A percentile compares a stretch with the other conserved stretches of the same genome.
phyloP scores from a whole-genome alignment of 2,329 filamentous ascomycete genomes.

The Endoconidiophora polonica region DNA sequence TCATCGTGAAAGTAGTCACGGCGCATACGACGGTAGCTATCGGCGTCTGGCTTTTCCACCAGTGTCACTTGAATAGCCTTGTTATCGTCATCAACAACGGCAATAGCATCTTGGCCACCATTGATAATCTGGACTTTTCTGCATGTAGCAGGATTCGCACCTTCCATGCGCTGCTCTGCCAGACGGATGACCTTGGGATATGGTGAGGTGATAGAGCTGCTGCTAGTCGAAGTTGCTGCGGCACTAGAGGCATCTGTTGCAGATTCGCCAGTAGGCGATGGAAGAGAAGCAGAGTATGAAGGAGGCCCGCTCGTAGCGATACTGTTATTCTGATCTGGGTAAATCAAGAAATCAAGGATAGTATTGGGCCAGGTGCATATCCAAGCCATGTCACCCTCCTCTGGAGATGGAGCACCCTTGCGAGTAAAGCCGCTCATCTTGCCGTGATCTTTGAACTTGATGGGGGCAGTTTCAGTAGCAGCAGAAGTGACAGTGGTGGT shows the following conservation, averaged over 20 bases:
- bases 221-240: background rate
- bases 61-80: constrained; percentile 28
- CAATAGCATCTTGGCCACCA: constrained; percentile 22
- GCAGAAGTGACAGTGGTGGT: constrained; percentile 6
- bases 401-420: constrained; percentile 20
- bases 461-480: constrained; percentile 4
- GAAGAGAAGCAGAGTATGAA: constrained; percentile 9
- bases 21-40: background rate
- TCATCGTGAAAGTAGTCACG: background rate
- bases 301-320: constrained; percentile 3
- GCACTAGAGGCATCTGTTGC: background rate
- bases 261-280: constrained; percentile 7
- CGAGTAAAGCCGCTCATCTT: constrained; percentile 20
- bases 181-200: constrained; percentile 40
- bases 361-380: constrained; percentile 42
- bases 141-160: constrained; percentile 21
- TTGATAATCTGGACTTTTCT: constrained; percentile 31
- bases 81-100: constrained; percentile 23
- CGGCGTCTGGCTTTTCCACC: constrained; percentile 20
- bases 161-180: constrained; percentile 32
- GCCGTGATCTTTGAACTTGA: background rate
- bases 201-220: background rate
- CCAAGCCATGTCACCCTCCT: constrained; percentile 37
- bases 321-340: constrained; percentile 34
- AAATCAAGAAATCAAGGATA: constrained; percentile 39